Evolutionary conservation across 2,329 filamentous ascomycete species (phyloP), one percentile per base, ranked within the genome.

Genomic region (Cryphonectria carpinicola): DNA sequence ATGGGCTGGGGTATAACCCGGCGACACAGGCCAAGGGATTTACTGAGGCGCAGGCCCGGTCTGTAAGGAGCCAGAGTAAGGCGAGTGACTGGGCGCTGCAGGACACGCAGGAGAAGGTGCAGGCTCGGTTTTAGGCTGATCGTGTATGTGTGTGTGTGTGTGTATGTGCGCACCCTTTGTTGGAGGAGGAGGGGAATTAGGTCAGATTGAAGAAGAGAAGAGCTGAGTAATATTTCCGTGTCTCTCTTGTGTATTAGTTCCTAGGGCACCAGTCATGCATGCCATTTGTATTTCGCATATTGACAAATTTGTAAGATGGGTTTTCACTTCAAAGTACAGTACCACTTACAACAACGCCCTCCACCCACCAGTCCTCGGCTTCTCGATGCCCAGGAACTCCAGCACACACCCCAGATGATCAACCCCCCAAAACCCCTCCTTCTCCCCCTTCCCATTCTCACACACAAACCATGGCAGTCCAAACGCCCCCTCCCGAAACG

Each of bases 1-100:
- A 87, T 68, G 87, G 88, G 65, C 82, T 97, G 28, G 95, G 94
- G 0, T 98, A 98, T 78, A 98, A 98, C 80, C 95, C 95, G 28
- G 95, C 95, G 4, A 91, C 94, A 6, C 90, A 93, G 81, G 95
- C 95, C 19, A 94, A 91, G 84, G 95, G 94, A 0, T 97, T 97
- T 81, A 97, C 94, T 0, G 87, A 87, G 72, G 89, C 86, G 74
- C 94, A 98, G 83, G 91, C 90, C 72, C 83, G 82, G 56, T 87
- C 89, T 32, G 88, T 94, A 75, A 91, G 92, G 78, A 94, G 91
- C 84, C 91, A 87, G 81, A 87, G 84, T 56, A 80, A 85, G 76
- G 80, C 80, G 63, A 91, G 87, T 78, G 89, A 89, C 28, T 97
- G 92, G 90, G 95, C 95, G 64, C 76, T 97, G 82, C 89, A 91